A percentile compares a stretch with the other conserved stretches of the same genome.
Evolutionary conservation across 352 stramenopile genomes (phyloP).

Genomic region (Phytopythium kandeliae): DNA sequence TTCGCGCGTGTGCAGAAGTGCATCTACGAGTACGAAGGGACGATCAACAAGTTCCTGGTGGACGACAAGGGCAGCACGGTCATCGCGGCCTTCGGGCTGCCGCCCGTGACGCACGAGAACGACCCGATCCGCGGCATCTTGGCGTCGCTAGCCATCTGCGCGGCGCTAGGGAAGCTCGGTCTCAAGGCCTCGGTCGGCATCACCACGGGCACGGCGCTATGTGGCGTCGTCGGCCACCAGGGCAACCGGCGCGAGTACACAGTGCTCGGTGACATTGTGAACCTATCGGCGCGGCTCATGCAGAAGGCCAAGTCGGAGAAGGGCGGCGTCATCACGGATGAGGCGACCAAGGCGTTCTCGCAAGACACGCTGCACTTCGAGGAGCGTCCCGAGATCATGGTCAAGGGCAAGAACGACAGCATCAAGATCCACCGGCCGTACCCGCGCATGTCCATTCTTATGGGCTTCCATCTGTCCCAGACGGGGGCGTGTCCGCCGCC

Average conservation of each 20-base stretch:
- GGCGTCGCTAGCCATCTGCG: slow-evolving; percentile 80
- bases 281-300: slow-evolving; percentile 91
- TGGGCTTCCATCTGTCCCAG: slow-evolving; percentile 66
- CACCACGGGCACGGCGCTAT: slow-evolving; percentile 89
- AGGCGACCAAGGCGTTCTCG: slow-evolving; percentile 76
- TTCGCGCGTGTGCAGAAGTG: slow-evolving; percentile 85
- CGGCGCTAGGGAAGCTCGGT: slow-evolving; percentile 46
- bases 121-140: slow-evolving; percentile 89
- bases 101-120: slow-evolving; percentile 91
- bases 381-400: slow-evolving; percentile 78
- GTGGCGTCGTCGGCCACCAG: slow-evolving; percentile 89
- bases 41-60: slow-evolving; percentile 96
- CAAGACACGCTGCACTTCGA: slow-evolving; percentile 89
- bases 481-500: slow-evolving; percentile 4
- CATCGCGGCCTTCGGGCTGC: slow-evolving; percentile 91
- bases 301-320: slow-evolving; percentile 79
- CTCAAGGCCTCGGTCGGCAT: slow-evolving; percentile 89
- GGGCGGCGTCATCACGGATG: slow-evolving; percentile 87
- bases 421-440: slow-evolving; percentile 87
- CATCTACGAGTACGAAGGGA: slow-evolving; percentile 94
- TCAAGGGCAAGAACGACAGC: slow-evolving; percentile 92
- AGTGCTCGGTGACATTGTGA: slow-evolving; percentile 92
- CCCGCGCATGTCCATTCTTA: slow-evolving; percentile 77
- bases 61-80: slow-evolving; percentile 94
- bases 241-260: slow-evolving; percentile 92